These are phyloP conservation scores for Blastocystis sp. DNA, from an alignment of 352 stramenopile genomes.

Conservation along the genomic window DNA sequence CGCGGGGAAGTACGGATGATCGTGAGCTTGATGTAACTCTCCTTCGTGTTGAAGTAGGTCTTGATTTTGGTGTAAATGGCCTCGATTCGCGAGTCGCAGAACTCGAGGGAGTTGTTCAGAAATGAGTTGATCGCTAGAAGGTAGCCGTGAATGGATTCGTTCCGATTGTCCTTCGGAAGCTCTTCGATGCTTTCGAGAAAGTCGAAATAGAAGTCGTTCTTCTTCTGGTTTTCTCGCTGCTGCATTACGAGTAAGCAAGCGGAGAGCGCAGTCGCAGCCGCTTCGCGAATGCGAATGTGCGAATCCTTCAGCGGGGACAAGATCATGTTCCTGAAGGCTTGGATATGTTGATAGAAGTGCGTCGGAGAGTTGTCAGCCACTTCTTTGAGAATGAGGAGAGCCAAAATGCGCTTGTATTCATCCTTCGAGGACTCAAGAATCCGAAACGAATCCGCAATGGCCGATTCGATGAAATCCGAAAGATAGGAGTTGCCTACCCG, in stretches of 20 bases:
- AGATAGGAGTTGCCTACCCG: conserved; percentile 53
- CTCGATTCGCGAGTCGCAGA: conserved; percentile 56
- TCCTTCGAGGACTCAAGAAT: conserved; percentile 34
- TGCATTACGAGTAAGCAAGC: conserved; percentile 74
- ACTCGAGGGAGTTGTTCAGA: conserved; percentile 56
- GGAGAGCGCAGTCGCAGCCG: conserved; percentile 67
- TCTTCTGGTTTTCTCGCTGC: conserved; percentile 70
- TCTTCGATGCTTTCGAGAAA: conserved; percentile 77
- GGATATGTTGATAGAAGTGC: conserved; percentile 76
- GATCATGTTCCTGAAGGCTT: conserved; percentile 75
- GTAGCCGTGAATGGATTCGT: conserved; percentile 55
- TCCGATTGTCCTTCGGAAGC: conserved; percentile 29
- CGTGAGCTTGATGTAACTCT: conserved; percentile 47
- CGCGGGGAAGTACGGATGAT: conserved; percentile 33
- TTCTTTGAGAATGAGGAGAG: conserved; percentile 65
- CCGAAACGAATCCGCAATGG: conserved; percentile 16
- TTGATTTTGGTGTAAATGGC: conserved; percentile 34
- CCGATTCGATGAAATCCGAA: conserved; percentile 43
- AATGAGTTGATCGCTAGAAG: conserved; percentile 25
- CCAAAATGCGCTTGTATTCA: conserved; percentile 31
- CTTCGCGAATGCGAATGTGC: conserved; percentile 71
- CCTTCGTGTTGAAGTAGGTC: conserved; percentile 54
- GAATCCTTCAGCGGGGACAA: conserved; percentile 70
- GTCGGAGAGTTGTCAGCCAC: conserved; percentile 70
- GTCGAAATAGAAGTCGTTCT: conserved; percentile 78